Conservation (phyloP, 306 rosid genomes). For the Rubus parviflorus region DNA sequence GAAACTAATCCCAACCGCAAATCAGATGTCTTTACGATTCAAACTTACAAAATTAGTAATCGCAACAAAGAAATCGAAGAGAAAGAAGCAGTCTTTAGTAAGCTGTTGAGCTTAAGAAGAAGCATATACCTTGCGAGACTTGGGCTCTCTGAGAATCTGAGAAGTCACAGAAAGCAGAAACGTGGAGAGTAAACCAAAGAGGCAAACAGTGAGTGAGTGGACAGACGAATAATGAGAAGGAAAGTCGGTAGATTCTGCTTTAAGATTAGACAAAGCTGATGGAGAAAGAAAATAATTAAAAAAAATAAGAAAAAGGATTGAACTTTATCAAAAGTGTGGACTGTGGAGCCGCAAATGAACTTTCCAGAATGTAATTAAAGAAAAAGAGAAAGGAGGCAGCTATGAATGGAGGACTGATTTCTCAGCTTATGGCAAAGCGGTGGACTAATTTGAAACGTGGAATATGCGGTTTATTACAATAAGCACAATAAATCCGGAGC, state of each 20-base stretch:
- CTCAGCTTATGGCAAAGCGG: neutral
- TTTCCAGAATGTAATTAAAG: conserved; percentile 18
- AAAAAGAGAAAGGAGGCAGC: neutral
- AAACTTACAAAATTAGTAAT: neutral
- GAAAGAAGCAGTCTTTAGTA: neutral
- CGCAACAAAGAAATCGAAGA: neutral
- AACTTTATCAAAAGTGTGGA: neutral
- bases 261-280: conserved; percentile 7
- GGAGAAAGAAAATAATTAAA: neutral
- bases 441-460: neutral
- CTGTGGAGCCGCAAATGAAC: conserved; percentile 13
- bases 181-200: conserved; percentile 10
- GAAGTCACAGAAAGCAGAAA: conserved; percentile 8
- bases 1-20: conserved; percentile 4
- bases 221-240: conserved; percentile 10
- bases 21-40: neutral
- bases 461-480: neutral
- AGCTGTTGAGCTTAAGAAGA: neutral
- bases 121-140: conserved; percentile 9
- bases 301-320: neutral
- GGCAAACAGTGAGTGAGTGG: neutral
- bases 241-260: conserved; percentile 19
- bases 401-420: neutral
- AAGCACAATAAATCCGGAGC: neutral
- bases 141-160: neutral